A percentile compares a stretch with the other conserved stretches of the same genome.
Evolutionary conservation across 2,329 filamentous ascomycete genomes (phyloP).

Genomic region (Arthrinium puccinioides): DNA sequence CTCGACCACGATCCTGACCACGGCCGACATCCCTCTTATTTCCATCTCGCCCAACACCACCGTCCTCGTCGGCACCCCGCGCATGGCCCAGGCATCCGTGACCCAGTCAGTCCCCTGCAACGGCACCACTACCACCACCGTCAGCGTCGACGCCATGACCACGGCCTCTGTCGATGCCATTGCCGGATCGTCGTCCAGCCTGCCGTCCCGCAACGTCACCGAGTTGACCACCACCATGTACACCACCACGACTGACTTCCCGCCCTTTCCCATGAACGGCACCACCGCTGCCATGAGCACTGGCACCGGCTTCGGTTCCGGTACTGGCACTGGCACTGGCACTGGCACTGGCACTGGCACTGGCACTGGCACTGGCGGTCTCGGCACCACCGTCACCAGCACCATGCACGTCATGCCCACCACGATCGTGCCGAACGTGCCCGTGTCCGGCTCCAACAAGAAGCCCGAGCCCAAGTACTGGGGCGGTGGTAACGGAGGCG

Average conservation of each 20-base stretch:
- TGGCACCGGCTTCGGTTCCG: background rate
- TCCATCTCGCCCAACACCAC: background rate
- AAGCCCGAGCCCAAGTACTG: constrained; percentile 5
- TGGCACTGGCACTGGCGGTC: constrained; percentile 1
- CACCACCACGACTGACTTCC: background rate
- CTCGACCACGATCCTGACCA: too few species aligned
- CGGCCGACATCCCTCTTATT: background rate
- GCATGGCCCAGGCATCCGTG: background rate
- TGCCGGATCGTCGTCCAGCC: background rate
- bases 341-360: background rate
- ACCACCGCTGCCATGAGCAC: background rate
- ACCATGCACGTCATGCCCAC: constrained; percentile 1
- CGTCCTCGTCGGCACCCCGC: background rate
- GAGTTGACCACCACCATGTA: background rate
- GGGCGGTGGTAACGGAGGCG: constrained; percentile 4
- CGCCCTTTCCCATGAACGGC: too few species aligned
- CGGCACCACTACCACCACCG: background rate
- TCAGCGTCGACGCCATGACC: background rate
- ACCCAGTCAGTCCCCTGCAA: background rate
- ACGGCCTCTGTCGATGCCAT: background rate
- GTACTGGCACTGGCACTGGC: background rate
- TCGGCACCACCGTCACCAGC: constrained; percentile 1
- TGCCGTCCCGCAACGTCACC: background rate
- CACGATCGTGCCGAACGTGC: background rate
- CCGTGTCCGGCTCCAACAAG: constrained; percentile 3